Conservation (phyloP, 306 rosid species). For the Cucumis hystrix region DNA sequence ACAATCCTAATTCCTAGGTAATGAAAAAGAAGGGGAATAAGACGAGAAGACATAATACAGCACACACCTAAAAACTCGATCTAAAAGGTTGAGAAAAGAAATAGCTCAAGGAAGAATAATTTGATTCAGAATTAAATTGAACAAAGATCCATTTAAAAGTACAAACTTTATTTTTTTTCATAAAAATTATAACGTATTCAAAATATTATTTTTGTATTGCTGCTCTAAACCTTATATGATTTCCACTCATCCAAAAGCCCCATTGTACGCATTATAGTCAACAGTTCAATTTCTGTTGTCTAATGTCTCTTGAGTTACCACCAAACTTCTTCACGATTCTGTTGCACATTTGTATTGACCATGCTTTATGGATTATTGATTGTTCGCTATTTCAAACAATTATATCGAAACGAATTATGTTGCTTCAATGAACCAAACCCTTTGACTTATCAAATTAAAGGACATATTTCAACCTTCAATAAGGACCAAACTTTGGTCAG, state of each 20-base stretch:
- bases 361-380: not conserved
- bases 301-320: not conserved
- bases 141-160: not conserved
- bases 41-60: not conserved
- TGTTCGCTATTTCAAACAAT: not conserved
- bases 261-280: not conserved
- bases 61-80: not conserved
- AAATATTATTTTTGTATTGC: not conserved
- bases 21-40: not conserved
- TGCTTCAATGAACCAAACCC: not conserved
- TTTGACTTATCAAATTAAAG: not conserved
- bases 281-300: not conserved
- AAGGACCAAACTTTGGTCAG: conserved; percentile 78
- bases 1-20: not conserved
- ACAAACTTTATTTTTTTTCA: not conserved
- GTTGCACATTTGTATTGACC: not conserved
- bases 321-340: not conserved
- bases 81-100: not conserved
- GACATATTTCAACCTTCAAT: conserved; percentile 48
- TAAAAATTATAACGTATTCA: not conserved
- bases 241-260: not conserved
- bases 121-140: not conserved
- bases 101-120: not conserved
- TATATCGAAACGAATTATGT: not conserved
- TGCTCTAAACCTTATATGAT: not conserved